Evolutionary conservation across 192 early-diverging fungal species (phyloP), one percentile per base, ranked within the genome.

Genomic region (Pilaira anomala): DNA sequence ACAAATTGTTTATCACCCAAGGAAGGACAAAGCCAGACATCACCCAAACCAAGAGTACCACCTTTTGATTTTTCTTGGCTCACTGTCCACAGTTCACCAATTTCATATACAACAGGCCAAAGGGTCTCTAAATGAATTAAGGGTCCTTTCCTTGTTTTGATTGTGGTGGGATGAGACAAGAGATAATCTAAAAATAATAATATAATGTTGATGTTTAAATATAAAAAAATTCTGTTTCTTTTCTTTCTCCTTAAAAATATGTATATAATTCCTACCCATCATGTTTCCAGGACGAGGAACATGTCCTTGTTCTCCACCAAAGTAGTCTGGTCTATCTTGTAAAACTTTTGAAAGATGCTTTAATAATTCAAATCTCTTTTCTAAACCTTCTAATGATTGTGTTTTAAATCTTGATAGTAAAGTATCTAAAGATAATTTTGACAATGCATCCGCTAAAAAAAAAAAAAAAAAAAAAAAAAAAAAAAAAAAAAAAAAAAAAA

Each of bases 231-330:
- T 21, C 19, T 48, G 2, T 49, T 21, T 21, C 11, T 21, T 55
- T 19, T 33, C 8, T 24, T 6, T 49, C 0, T 9, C 11, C 11
- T 11, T 36, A 54, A 33, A 18, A 29, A 18, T 33, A 36, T 55
- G 12, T 54, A 7, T 19, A 33, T 55, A 2, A 24, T 7, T 52
- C 12, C 26, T 76, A 79, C 81, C 83, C 55, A 94, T 67, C 71
- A 97, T 80, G 72, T 90, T 89, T 39, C 95, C 95, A 12, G 95
- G 95, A 42, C 95, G 80, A 16, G 82, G 69, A 48, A 80, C 76
- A 24, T 30, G 28, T 36, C 77, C 74, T 29, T 30, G 26, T 18
- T 55, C 53, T 53, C 73, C 68, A 7, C 33, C 46, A 79, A 93
- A 94, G 74, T 78, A 92, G 50, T 77, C 74, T 14, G 78, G 69